A percentile compares a stretch with the other conserved stretches of the same genome.
phyloP scores from a whole-genome alignment of 768 basidiomycete species.

The Pulveroboletus sp. region DNA sequence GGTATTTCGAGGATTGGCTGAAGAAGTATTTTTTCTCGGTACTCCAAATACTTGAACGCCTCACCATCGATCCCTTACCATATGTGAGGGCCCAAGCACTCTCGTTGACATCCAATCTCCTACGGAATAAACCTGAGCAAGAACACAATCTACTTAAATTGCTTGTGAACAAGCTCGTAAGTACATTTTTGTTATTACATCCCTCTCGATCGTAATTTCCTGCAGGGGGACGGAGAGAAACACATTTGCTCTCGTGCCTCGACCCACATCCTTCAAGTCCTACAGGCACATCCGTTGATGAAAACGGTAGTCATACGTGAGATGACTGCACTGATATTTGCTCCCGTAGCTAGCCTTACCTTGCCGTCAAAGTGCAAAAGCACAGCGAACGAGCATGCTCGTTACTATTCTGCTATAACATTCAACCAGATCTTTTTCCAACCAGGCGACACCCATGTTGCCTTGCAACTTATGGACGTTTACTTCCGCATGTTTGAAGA shows the following conservation, averaged over 20 bases:
- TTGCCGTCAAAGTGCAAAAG: slow-evolving; percentile 25
- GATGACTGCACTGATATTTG: slow-evolving; percentile 63
- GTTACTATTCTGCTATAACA: slow-evolving; percentile 91
- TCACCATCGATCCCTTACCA: slow-evolving; percentile 79
- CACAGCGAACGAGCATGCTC: slow-evolving; percentile 59
- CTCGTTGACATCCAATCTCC: slow-evolving; percentile 69
- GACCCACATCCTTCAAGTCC: slow-evolving; percentile 80
- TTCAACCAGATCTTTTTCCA: slow-evolving; percentile 88
- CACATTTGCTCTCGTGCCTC: slow-evolving; percentile 86
- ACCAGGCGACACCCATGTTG: slow-evolving; percentile 64
- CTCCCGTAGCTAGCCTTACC: slow-evolving; percentile 26
- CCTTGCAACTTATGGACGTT: slow-evolving; percentile 74
- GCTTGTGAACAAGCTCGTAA: slow-evolving; percentile 89
- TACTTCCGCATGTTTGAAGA: slow-evolving; percentile 96
- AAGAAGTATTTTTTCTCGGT: slow-evolving; percentile 96
- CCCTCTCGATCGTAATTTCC: neutral
- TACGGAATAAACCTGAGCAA: slow-evolving; percentile 91
- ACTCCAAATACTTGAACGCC: slow-evolving; percentile 82
- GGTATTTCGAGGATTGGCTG: slow-evolving; percentile 96
- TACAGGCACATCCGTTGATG: slow-evolving; percentile 92
- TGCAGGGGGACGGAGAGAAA: slow-evolving; percentile 84
- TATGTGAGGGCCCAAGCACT: slow-evolving; percentile 87
- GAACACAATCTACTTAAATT: slow-evolving; percentile 92
- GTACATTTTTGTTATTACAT: slow-evolving; percentile 18
- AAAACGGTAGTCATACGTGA: slow-evolving; percentile 86